Evolutionary conservation across 371 early-diverging fungal species (phyloP), one percentile per base, ranked within the genome.

Genomic region (Mortierella sp.): DNA sequence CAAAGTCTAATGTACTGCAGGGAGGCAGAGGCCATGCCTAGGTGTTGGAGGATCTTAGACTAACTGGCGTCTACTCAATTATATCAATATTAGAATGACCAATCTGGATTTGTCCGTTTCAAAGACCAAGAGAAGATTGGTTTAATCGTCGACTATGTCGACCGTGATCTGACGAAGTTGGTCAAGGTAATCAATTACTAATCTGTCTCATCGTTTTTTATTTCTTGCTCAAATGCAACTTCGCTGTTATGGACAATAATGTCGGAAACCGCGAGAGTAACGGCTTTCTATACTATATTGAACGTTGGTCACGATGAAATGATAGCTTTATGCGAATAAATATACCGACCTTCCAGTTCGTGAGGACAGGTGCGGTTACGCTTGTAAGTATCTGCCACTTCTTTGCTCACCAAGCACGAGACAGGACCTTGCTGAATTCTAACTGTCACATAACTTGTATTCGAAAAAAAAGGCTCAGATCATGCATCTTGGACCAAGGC

Each of bases 401-500:
- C 4, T 30, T 35, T 35, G 35, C 35, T 35, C 35, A 35, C 35
- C 35, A 8, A 6, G 35, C 35, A 35, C 6, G 35, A 35, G 28
- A 32, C 51, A 37, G 14, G 16, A 20, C 30, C 26, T 64, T 14
- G 22, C 61, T 55, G 43, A 20, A 62, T 35, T 57, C 32, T 60
- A 43, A 43, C 45, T 43, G 11, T 14, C 18, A 43, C 45, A 16
- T 11, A 2, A 18, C 16, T 11, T 11, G 1, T 43, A 11, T 45
- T 20, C 32, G 3, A 9, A 57, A 16, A 57, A 57, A 26, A 20
- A 70, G 67, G 83, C 84, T 88, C 92, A 71, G 97, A 98, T 85
- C 97, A 98, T 77, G 96, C 97, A 20, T 93, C 96, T 22, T 98
- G 97, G 97, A 89, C 88, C 71, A 91, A 94, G 76, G 90, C 90